Evolutionary conservation across 2,329 filamentous ascomycete species (phyloP).

Genomic region (Colletotrichum sp.): DNA sequence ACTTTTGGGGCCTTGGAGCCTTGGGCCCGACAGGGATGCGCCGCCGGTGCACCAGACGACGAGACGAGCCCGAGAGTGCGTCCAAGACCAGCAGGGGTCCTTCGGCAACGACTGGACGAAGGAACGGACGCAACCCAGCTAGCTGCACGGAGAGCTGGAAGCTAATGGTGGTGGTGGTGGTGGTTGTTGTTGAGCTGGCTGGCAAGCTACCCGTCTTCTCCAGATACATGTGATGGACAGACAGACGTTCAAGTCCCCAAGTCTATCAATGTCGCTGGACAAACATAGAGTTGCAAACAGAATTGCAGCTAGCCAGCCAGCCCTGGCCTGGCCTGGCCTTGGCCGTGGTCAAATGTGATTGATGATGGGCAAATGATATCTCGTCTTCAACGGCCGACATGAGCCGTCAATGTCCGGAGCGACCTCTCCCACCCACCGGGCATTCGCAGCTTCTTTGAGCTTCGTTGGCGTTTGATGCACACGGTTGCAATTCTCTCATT

Average conservation of each 20-base stretch:
- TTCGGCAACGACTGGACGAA: constrained; percentile 4
- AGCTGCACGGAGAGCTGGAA: background rate
- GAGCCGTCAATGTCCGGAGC: background rate
- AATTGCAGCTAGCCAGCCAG: background rate
- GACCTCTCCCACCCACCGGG: background rate
- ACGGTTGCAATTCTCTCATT: background rate
- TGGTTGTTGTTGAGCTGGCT: background rate
- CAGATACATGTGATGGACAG: background rate
- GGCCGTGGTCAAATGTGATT: background rate
- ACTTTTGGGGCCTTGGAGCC: background rate
- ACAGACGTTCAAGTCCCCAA: background rate
- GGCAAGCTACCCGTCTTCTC: background rate
- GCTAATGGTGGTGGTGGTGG: background rate
- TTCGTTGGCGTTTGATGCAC: background rate
- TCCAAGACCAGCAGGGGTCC: background rate
- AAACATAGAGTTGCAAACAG: background rate
- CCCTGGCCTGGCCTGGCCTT: background rate
- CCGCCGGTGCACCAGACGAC: background rate
- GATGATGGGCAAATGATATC: constrained; percentile 16
- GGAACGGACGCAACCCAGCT: background rate
- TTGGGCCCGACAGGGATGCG: background rate
- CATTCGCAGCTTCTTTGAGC: background rate
- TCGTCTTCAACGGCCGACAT: background rate
- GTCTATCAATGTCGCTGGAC: background rate
- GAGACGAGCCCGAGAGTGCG: background rate